Evolutionary conservation across 2,329 filamentous ascomycete species (phyloP), one percentile per base, ranked within the genome.

Genomic region (Pyrenophora seminiperda): DNA sequence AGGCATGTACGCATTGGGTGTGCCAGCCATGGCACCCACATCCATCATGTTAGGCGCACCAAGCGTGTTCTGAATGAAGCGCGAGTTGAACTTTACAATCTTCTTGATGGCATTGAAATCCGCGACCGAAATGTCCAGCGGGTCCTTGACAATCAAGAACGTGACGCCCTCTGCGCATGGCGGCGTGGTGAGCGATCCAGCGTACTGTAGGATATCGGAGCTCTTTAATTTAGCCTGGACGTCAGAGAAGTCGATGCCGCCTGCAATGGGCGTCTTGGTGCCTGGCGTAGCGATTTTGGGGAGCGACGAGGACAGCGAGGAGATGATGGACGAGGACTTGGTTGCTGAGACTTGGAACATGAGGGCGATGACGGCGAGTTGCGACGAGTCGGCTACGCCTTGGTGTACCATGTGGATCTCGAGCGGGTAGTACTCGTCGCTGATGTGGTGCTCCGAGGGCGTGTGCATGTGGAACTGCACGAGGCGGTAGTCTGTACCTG

Each of bases 391-490:
- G 50, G 67, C 71, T 10, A 74, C 71, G 11, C 74, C 74, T 62
- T 80, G 73, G 65, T 82, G 83, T 32, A 86, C 83, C 76, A 85
- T 82, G 72, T 86, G 83, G 70, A 80, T 68, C 67, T 81, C 76
- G 66, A 62, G 76, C 57, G 64, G 76, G 58, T 71, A 77, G 62
- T 75, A 75, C 55, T 79, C 76, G n/a, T 74, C 71, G 46, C 72
- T 66, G 47, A 84, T 72, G 38, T 78, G 75, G 59, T 86, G 83
- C 73, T 86, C 83, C 34, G 80, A 81, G 0, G 83, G 82, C 0
- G 81, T 80, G 62, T 85, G 83, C 71, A 85, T 82, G 67, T 85
- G 83, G 71, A 84, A 84, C 58, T 85, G 82, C 38, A 70, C 70
- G 11, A 84, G 72, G 0, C 57, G 62, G 65, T 78, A 83, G 13